Percentiles rank a stretch among this genome's conserved stretches.
Conservation (phyloP, 495 filamentous ascomycete genomes). For the Aspergillus egyptiacus region DNA sequence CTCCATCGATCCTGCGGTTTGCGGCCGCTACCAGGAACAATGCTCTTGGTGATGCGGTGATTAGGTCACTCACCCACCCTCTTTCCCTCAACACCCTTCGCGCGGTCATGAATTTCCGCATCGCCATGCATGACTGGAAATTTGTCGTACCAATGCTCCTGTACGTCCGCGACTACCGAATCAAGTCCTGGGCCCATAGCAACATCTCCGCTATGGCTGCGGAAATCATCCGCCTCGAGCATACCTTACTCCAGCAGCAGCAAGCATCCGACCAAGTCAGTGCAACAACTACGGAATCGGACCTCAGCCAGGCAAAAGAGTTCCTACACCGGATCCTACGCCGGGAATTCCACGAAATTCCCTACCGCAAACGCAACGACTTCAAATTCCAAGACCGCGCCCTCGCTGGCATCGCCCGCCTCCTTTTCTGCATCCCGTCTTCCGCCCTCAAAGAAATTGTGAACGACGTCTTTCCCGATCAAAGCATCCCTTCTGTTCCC, state of each 20-base stretch:
- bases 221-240: slow-evolving; percentile 37
- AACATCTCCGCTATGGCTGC: slow-evolving; percentile 40
- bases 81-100: slow-evolving; percentile 42
- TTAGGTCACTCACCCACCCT: slow-evolving; percentile 31
- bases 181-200: slow-evolving; percentile 44
- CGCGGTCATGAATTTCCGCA: slow-evolving; percentile 45
- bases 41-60: slow-evolving; percentile 40
- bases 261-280: not conserved
- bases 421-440: slow-evolving; percentile 27
- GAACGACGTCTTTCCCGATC: slow-evolving; percentile 1
- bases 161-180: slow-evolving; percentile 33
- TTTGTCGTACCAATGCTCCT: slow-evolving; percentile 39
- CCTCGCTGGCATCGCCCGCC: slow-evolving; percentile 23
- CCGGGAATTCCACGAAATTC: slow-evolving; percentile 30
- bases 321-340: slow-evolving; percentile 29
- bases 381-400: slow-evolving; percentile 25
- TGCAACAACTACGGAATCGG: not conserved
- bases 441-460: slow-evolving; percentile 14
- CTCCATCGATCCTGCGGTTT: slow-evolving; percentile 54
- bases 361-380: slow-evolving; percentile 10
- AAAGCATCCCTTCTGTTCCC: slow-evolving; percentile 6
- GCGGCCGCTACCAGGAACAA: slow-evolving; percentile 47
- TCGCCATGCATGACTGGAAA: slow-evolving; percentile 43
- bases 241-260: slow-evolving; percentile 13
- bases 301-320: slow-evolving; percentile 24